A percentile compares a stretch with the other conserved stretches of the same genome.
Evolutionary conservation across 2,329 filamentous ascomycete genomes (phyloP).

Genomic region (Fusarium fracticaudum): DNA sequence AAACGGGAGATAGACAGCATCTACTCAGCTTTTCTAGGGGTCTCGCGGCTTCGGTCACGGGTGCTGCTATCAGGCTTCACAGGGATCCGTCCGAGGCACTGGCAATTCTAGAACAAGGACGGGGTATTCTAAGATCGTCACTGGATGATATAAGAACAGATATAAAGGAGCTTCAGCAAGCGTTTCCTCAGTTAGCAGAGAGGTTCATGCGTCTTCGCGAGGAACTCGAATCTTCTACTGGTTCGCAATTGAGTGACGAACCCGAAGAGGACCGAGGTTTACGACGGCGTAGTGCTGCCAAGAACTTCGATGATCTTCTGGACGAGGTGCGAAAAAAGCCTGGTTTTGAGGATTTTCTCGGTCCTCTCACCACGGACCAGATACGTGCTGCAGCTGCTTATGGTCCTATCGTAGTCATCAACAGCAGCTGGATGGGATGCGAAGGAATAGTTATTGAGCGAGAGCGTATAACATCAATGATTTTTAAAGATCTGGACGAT

Average conservation of each 20-base stretch:
- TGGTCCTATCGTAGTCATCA: not conserved
- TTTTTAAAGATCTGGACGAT: not conserved
- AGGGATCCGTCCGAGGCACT: not conserved
- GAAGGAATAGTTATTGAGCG: not conserved
- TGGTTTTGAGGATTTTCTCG: not conserved
- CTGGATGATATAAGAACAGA: not conserved
- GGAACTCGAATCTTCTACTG: not conserved
- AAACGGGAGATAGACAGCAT: not conserved
- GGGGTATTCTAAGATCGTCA: not conserved
- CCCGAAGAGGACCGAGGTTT: not conserved
- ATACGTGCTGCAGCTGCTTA: not conserved
- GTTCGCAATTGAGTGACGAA: fast-evolving
- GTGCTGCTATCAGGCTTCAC: not conserved
- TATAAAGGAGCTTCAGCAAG: not conserved
- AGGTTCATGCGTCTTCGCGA: not conserved
- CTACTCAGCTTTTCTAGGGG: not conserved
- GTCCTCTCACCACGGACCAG: not conserved
- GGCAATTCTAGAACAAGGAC: not conserved
- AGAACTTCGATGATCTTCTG: not conserved
- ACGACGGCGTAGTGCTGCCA: not conserved
- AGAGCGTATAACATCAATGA: not conserved
- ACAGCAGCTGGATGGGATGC: not conserved
- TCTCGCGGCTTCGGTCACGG: not conserved
- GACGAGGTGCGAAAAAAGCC: fast-evolving
- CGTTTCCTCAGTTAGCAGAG: not conserved